Evolutionary conservation across 129 eudicot species (phyloP), one percentile per base, ranked within the genome.

Genomic region (Escallonia herrerae): DNA sequence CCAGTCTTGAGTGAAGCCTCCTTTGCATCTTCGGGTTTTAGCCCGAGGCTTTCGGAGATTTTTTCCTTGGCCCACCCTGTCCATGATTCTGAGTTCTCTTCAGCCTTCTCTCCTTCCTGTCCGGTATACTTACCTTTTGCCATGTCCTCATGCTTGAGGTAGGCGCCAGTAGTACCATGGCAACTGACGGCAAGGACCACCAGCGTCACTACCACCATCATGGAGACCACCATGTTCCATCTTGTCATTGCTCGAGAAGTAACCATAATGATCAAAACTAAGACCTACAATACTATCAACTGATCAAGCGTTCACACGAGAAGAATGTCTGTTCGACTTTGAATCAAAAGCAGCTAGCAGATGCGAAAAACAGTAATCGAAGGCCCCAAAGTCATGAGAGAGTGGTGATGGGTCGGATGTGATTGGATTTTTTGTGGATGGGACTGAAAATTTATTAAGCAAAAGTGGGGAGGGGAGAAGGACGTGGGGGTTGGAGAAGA

Each of bases 21-120:
- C 66, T 81, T 74, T 14, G 73, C 74, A 10, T 76, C 83, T 0
- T 81, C 84, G 0, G 75, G 15, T 15, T 76, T 74, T 1, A 81
- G 57, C 3, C 97, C 90, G 3, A 89, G 61, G 0, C 91, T 89
- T 40, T 82, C 87, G 0, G 86, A 59, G 41, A 90, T 69, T 69
- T 81, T 90, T 4, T 90, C 97, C 75, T 79, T 86, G 10, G 95
- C 95, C 97, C 97, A 90, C n/a, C 76, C 91, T 0, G 97, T 62
- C 96, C 96, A 88, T 0, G 91, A 84, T 40, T 86, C 89, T 1
- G 89, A 14, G 1, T 70, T 22, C 40, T 82, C 89, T 59, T 74
- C 75, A 0, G 76, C 76, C 8, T 81, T 83, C 45, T 56, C 75
- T 37, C 51, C 81, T 3, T 75, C 76, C 48, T 75, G 76, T 1